Evolutionary conservation across 345 rosid genomes (phyloP).

Genomic region (Angophora floribunda): DNA sequence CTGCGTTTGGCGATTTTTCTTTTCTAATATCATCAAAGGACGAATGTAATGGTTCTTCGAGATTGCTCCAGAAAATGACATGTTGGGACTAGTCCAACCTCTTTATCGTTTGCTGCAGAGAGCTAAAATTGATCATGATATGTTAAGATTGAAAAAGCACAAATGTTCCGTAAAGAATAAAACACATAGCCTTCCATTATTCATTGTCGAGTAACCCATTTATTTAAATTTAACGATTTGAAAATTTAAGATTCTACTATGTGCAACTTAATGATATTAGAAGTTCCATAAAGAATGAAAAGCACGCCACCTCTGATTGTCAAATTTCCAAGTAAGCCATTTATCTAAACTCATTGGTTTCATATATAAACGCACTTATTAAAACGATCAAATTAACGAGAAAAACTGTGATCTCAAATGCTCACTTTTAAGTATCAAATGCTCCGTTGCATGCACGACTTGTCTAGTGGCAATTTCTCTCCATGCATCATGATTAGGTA

Average conservation of each 20-base stretch:
- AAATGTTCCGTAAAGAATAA: background rate
- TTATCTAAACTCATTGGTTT: background rate
- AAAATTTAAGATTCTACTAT: background rate
- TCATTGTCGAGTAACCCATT: background rate
- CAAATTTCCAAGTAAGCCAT: background rate
- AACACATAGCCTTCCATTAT: background rate
- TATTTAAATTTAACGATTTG: background rate
- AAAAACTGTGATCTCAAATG: background rate
- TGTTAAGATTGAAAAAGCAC: background rate
- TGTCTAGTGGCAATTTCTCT: background rate
- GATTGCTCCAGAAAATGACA: background rate
- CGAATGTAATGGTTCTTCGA: background rate
- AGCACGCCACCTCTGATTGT: background rate
- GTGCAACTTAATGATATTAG: background rate
- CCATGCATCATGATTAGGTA: background rate
- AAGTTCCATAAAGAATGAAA: background rate
- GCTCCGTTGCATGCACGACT: background rate
- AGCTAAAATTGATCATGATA: background rate
- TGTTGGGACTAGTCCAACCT: too few relatives aligned
- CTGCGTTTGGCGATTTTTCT: too few relatives aligned
- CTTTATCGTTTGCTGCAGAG: too few relatives aligned
- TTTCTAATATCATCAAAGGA: background rate
- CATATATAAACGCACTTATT: background rate
- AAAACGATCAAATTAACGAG: background rate
- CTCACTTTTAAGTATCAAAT: background rate